Percentiles rank a stretch among this genome's conserved stretches.
Conservation (phyloP, 2,329 filamentous ascomycete genomes). For the Dendryphion nanum region DNA sequence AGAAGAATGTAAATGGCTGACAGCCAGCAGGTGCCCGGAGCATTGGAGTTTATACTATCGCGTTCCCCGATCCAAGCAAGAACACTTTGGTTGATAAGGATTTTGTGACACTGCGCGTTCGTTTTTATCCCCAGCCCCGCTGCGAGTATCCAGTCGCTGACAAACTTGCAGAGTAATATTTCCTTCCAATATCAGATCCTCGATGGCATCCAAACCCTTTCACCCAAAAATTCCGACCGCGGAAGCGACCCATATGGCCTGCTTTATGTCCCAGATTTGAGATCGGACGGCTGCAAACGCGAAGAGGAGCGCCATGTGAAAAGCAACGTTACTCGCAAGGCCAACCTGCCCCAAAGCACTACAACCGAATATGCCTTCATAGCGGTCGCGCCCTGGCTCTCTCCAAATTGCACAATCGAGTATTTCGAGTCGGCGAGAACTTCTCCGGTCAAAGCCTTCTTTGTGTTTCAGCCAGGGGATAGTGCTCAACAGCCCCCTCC, state of each 20-base stretch:
- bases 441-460: conserved; percentile 54
- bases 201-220: conserved; percentile 71
- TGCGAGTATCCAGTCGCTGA: no score
- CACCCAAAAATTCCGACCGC: conserved; percentile 61
- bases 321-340: conserved; percentile 68
- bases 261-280: conserved; percentile 78
- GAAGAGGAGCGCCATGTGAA: conserved; percentile 67
- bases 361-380: conserved; percentile 71
- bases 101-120: conserved; percentile 26
- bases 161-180: conserved; percentile 14
- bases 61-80: conserved; percentile 33
- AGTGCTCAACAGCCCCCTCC: conserved; percentile 62
- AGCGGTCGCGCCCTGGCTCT: conserved; percentile 85
- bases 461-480: conserved; percentile 55
- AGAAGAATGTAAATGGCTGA: no score
- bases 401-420: conserved; percentile 66
- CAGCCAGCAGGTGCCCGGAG: conserved; percentile 29
- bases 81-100: conserved; percentile 29
- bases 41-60: conserved; percentile 36
- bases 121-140: no score
- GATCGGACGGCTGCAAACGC: conserved; percentile 61
- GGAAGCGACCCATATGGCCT: conserved; percentile 71
- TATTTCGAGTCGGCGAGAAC: conserved; percentile 67
- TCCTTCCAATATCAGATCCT: conserved; percentile 40
- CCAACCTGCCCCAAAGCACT: conserved; percentile 60